These are phyloP conservation scores for Hymenoscyphus repandus DNA, from an alignment of 2,329 filamentous ascomycete species.

Conservation along the genomic window DNA sequence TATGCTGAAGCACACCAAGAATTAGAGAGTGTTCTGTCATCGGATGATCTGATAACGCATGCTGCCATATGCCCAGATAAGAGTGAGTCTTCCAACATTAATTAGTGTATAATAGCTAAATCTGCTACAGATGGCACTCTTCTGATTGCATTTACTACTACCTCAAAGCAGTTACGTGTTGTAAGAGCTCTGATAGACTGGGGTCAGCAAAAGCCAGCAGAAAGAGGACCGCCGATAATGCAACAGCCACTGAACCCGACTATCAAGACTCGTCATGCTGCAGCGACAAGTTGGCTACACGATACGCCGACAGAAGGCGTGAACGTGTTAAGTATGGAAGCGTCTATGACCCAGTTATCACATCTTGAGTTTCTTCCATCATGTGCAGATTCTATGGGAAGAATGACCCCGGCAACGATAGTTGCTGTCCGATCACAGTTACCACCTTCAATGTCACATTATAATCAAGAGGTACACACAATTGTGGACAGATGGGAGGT, in stretches of 20 bases:
- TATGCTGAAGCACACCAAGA: constrained; percentile 71
- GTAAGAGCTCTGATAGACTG: constrained; percentile 72
- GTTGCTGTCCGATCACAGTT: constrained; percentile 67
- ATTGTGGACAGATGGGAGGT: constrained; percentile 81
- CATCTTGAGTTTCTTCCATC: constrained; percentile 70
- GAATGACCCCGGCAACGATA: constrained; percentile 50
- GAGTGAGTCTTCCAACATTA: constrained; percentile 41
- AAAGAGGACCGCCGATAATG: constrained; percentile 45
- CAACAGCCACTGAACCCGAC: constrained; percentile 45
- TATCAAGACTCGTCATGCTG: constrained; percentile 51
- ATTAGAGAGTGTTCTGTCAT: constrained; percentile 65
- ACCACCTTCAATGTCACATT: constrained; percentile 48
- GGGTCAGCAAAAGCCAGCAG: constrained; percentile 54
- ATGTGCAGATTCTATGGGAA: constrained; percentile 47
- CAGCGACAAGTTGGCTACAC: constrained; percentile 47
- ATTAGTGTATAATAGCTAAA: background rate
- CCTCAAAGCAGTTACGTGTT: constrained; percentile 66
- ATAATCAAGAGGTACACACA: constrained; percentile 61
- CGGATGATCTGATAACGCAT: constrained; percentile 74
- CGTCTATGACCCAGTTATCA: constrained; percentile 59
- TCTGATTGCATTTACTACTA: constrained; percentile 62
- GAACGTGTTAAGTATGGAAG: constrained; percentile 40
- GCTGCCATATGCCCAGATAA: constrained; percentile 71
- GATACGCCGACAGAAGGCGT: constrained; percentile 18
- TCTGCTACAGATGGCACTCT: constrained; percentile 39